Evolutionary conservation across 805 yeast species (phyloP).

Genomic region (Ogataea methanolica): DNA sequence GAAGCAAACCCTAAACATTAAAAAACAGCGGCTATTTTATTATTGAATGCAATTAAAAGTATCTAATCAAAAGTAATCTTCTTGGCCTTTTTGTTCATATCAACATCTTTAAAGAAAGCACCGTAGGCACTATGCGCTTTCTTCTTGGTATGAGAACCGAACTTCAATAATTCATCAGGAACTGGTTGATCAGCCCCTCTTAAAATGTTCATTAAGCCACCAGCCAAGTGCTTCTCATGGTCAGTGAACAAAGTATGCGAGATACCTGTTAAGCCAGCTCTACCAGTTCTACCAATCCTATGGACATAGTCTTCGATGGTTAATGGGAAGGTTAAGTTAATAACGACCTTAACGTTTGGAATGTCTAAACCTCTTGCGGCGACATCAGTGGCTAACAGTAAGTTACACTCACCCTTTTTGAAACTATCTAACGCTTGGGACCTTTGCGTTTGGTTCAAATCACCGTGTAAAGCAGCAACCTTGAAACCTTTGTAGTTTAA

Average conservation of each 20-base stretch:
- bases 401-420: conserved; percentile 69
- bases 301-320: conserved; percentile 97
- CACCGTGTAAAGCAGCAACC: conserved; percentile 96
- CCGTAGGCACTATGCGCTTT: conserved; percentile 98
- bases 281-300: conserved; percentile 96
- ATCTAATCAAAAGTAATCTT: conserved; percentile 75
- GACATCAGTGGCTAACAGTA: conserved; percentile 95
- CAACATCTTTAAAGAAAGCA: conserved; percentile 93
- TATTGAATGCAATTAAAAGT: too few species aligned
- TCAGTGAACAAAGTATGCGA: conserved; percentile 96
- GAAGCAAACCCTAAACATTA: too few species aligned
- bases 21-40: too few species aligned
- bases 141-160: conserved; percentile 97
- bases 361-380: conserved; percentile 98
- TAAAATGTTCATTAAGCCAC: conserved; percentile 87
- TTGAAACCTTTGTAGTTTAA: conserved; percentile 67
- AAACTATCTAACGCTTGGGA: conserved; percentile 81
- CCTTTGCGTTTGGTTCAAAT: conserved; percentile 87
- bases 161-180: conserved; percentile 90
- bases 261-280: conserved; percentile 93
- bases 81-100: conserved; percentile 75
- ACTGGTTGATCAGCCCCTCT: conserved; percentile 94
- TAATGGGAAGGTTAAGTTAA: conserved; percentile 92
- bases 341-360: conserved; percentile 93
- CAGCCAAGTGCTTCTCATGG: conserved; percentile 92